A percentile compares a stretch with the other conserved stretches of the same genome.
Conservation (phyloP, 2,329 filamentous ascomycete species). For the Epichloe uncinata region DNA sequence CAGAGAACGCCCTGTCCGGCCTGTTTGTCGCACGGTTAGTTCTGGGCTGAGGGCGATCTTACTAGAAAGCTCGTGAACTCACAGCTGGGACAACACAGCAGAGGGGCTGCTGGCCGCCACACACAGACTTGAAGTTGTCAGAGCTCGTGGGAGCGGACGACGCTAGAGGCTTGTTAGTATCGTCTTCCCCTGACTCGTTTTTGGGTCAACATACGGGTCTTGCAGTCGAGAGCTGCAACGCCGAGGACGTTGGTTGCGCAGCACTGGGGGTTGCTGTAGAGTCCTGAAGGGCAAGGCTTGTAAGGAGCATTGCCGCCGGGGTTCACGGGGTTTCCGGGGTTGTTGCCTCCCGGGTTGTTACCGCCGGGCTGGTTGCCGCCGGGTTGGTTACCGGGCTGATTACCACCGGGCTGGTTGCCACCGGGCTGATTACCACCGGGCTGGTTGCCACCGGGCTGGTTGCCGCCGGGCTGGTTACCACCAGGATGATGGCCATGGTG, state of each 20-base stretch:
- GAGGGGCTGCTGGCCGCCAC: not conserved
- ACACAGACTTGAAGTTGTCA: not conserved
- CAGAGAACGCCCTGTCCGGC: too few relatives aligned
- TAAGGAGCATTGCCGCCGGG: not conserved
- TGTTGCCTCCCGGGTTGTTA: not conserved
- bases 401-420: not conserved
- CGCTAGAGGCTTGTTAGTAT: not conserved
- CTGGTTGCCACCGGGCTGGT: not conserved
- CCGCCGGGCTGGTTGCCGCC: not conserved
- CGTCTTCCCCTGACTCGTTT: not conserved
- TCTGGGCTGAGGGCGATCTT: too few relatives aligned
- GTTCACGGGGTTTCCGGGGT: not conserved
- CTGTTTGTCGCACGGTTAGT: too few relatives aligned
- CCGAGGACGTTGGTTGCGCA: slow-evolving; percentile 7
- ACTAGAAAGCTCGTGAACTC: not conserved
- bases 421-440: not conserved
- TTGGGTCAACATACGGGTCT: slow-evolving; percentile 3
- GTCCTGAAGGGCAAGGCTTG: slow-evolving; percentile 2
- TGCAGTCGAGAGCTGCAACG: slow-evolving; percentile 6
- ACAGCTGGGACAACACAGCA: slow-evolving; percentile 2
- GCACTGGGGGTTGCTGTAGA: slow-evolving; percentile 7
- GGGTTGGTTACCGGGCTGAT: not conserved
- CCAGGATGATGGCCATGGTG: not conserved
- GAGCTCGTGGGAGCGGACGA: not conserved
- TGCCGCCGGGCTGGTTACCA: not conserved